Evolutionary conservation across 495 filamentous ascomycete species (phyloP).

Genomic region (Evernia prunastri): DNA sequence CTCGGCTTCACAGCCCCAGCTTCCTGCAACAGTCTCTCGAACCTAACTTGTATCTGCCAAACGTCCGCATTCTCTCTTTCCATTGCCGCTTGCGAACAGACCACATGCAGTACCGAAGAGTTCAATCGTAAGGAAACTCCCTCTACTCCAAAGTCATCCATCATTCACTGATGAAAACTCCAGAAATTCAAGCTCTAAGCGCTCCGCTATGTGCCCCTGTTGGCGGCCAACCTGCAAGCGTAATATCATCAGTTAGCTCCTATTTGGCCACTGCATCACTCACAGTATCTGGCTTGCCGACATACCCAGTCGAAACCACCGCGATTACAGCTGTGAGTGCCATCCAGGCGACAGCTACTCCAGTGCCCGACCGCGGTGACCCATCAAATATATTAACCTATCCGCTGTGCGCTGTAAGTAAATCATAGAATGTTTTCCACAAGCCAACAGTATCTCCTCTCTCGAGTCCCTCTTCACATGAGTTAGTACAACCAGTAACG

Average conservation of each 20-base stretch:
- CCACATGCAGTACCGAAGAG: slow-evolving; percentile 14
- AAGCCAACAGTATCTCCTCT: too few species aligned
- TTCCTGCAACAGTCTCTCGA: slow-evolving; percentile 15
- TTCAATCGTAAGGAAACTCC: background rate
- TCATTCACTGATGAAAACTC: background rate
- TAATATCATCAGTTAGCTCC: background rate
- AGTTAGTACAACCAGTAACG: background rate
- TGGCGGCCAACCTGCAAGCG: slow-evolving; percentile 6
- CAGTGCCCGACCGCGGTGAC: background rate
- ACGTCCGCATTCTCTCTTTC: background rate
- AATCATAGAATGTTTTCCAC: background rate
- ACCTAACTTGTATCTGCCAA: slow-evolving; percentile 15
- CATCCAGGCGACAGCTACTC: background rate
- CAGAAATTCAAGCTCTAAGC: slow-evolving; percentile 5
- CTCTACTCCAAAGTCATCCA: background rate
- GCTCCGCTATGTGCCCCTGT: slow-evolving; percentile 12
- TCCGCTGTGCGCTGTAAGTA: slow-evolving; percentile 13
- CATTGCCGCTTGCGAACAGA: slow-evolving; percentile 14
- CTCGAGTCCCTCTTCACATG: background rate
- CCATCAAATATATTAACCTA: slow-evolving; percentile 1
- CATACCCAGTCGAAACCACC: background rate
- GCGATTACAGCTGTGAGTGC: background rate
- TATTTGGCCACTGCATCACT: background rate
- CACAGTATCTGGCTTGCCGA: background rate
- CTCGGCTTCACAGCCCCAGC: background rate